Base-by-base conservation (phyloP, 805 yeast genomes). In the Barnettozyma siamensis region DNA sequence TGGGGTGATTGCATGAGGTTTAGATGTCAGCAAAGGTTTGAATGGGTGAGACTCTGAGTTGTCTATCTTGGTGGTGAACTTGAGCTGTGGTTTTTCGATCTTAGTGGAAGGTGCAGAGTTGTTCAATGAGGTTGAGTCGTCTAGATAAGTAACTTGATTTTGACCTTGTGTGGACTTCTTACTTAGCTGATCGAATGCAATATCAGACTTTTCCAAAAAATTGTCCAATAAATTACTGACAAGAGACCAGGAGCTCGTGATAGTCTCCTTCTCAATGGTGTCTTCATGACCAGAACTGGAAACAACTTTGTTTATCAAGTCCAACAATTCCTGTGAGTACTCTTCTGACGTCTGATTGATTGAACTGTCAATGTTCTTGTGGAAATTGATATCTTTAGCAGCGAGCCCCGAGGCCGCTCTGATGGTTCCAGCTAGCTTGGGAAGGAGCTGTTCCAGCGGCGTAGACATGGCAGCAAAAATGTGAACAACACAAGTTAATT, bases 301-400 rank as follows among this genome's bases (percentile, higher is more conserved):
- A 3, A 76, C 54, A 23, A 81, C 45, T 8, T 59, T 60, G 49
- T 78, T 76, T 35, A 80, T 66, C 37, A 77, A 46, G 2, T 57
- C 60, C 20, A 77, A 55, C 6, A 83, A 42, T 17, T 66, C 59
- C 13, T 60, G 57, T 4, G 79, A 68, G 0, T 74, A 55, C 2
- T 50, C 48, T 9, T 67, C 67, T 36, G 80, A 57, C 12, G 68
- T 55, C 0, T 54, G 47, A 8, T 69, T 61, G 12, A 80, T 55
- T 1, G 59, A 54, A 3, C 65, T 52, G 52, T 86, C 91, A 11
- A 87, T 55, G 35, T 85, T 77, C 35, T 71, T 67, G 59, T 79
- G 77, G 54, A 89, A 93, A 24, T 73, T 76, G n/a, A 88, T 72
- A 65, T 91, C 98, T 42, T 84, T 84, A 0, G 87, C 76, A 2